Conservation (phyloP, 140 eudicot species). For the Oenanthe javanica region DNA sequence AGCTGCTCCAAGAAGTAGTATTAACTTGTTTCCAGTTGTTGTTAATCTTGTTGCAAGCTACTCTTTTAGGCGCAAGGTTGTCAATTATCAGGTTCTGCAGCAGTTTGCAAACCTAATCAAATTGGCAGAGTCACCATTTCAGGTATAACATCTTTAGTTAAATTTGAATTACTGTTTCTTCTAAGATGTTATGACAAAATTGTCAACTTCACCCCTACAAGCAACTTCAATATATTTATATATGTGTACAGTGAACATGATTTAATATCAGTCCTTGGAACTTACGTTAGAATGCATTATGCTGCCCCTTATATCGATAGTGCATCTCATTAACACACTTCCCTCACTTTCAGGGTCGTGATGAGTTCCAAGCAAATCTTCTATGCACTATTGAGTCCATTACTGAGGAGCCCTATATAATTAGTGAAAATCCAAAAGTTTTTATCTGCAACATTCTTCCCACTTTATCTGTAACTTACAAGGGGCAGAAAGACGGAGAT, state of each 20-base stretch:
- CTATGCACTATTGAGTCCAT: conserved; percentile 67
- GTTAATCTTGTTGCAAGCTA: conserved; percentile 70
- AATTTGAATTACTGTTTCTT: not conserved
- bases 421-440: conserved; percentile 34
- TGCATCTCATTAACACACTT: not conserved
- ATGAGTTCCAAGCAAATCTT: conserved; percentile 79
- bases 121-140: conserved; percentile 67
- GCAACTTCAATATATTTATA: not conserved
- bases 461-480: conserved; percentile 64
- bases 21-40: conserved; percentile 80
- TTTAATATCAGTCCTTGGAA: not conserved
- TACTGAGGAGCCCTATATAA: conserved; percentile 61
- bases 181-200: not conserved
- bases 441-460: conserved; percentile 67
- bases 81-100: conserved; percentile 50
- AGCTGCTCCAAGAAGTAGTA: conserved; percentile 50
- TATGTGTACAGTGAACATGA: not conserved
- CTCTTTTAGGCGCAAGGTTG: conserved; percentile 57
- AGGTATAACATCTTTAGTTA: conserved; percentile 38
- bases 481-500: conserved; percentile 91
- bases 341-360: conserved; percentile 70
- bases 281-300: not conserved
- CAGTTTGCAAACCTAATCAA: conserved; percentile 68
- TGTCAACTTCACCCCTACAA: not conserved
- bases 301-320: not conserved